These are phyloP conservation scores for Sequoiadendron giganteum DNA, from an alignment of 75 land plant genomes.

Conservation along the genomic window DNA sequence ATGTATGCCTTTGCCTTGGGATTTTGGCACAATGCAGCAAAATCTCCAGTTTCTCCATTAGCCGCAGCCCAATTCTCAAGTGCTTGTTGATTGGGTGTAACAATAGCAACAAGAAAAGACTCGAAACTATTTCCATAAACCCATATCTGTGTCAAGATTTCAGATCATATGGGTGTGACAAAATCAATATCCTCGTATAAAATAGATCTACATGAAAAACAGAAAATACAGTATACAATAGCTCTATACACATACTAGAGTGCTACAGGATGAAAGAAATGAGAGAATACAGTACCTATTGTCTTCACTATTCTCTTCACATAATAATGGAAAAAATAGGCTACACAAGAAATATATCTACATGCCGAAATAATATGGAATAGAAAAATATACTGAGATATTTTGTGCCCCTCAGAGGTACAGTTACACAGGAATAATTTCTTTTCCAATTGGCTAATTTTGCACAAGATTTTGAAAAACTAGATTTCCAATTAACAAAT, in stretches of 20 bases:
- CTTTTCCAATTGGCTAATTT: not conserved
- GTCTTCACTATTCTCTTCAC: not conserved
- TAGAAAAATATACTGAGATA: not conserved
- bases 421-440: not conserved
- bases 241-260: not conserved
- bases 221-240: not conserved
- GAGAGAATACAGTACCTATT: not conserved
- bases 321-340: not conserved
- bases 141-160: conserved; percentile 69
- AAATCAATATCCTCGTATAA: not conserved
- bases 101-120: conserved; percentile 89
- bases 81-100: conserved; percentile 78
- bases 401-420: too few species aligned
- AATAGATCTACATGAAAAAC: not conserved
- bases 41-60: conserved; percentile 65
- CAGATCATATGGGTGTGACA: not conserved
- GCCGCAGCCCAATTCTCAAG: conserved; percentile 77
- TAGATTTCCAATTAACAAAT: not conserved
- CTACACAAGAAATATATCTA: not conserved
- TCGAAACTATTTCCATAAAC: conserved; percentile 98
- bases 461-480: not conserved
- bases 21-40: conserved; percentile 59
- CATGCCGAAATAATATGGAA: not conserved
- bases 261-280: not conserved
- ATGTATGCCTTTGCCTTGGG: conserved; percentile 71